Conservation (phyloP, 2,329 filamentous ascomycete species). For the Talaromyces marneffei region DNA sequence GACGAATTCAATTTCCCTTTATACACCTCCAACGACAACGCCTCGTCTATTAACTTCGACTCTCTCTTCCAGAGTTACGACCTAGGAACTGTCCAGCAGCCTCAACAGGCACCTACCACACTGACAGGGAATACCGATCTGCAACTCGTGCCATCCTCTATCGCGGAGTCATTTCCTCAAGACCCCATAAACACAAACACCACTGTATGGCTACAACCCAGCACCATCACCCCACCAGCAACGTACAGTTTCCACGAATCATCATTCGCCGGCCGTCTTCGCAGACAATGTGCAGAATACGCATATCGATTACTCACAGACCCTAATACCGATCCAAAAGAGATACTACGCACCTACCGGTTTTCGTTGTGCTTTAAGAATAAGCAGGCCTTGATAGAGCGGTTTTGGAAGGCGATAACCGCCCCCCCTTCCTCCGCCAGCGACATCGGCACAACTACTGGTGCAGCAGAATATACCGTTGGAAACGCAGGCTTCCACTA, state of each 20-base stretch:
- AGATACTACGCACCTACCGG: constrained; percentile 57
- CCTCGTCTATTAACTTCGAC: not conserved
- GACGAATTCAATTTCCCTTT: not conserved
- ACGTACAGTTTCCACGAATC: constrained; percentile 59
- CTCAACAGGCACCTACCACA: not conserved
- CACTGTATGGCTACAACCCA: constrained; percentile 19
- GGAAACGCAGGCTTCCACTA: constrained; percentile 66
- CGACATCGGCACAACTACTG: not conserved
- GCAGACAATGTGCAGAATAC: constrained; percentile 59
- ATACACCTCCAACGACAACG: not conserved
- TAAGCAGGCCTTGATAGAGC: constrained; percentile 33
- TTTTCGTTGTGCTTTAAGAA: constrained; percentile 59
- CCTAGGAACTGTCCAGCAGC: not conserved
- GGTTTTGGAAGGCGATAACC: constrained; percentile 24
- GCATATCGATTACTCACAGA: constrained; percentile 53
- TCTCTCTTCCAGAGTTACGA: not conserved
- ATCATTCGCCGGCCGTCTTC: constrained; percentile 65
- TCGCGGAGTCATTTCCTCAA: constrained; percentile 5
- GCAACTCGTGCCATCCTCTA: not conserved
- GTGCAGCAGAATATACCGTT: constrained; percentile 52
- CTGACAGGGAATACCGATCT: not conserved
- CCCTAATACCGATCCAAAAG: constrained; percentile 42
- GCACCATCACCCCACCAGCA: constrained; percentile 31
- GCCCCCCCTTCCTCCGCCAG: not conserved
- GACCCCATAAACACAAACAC: constrained; percentile 21